These are phyloP conservation scores for Dioscorea alata DNA, from an alignment of 106 monocot genomes.

Conservation along the genomic window DNA sequence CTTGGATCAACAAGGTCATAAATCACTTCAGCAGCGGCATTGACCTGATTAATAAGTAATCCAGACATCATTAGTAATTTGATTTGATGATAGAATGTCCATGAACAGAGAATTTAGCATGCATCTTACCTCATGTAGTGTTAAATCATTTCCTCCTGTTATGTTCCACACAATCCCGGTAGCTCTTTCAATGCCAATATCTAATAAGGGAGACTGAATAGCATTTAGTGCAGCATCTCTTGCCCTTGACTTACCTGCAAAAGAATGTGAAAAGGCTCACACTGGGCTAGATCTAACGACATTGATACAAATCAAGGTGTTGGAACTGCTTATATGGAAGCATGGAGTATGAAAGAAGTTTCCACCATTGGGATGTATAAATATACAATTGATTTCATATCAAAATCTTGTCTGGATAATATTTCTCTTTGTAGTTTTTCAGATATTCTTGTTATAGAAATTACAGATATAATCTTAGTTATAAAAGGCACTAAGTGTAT, in stretches of 20 bases:
- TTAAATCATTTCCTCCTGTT: constrained; percentile 79
- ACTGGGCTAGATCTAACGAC: no score
- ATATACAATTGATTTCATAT: no score
- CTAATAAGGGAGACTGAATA: constrained; percentile 81
- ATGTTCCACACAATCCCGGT: constrained; percentile 96
- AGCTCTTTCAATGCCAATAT: constrained; percentile 84
- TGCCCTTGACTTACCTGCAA: constrained; percentile 79
- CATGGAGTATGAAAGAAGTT: no score
- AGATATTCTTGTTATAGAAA: no score
- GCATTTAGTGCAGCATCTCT: constrained; percentile 88
- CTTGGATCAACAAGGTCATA: constrained; percentile 80
- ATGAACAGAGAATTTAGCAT: not conserved
- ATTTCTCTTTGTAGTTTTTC: no score
- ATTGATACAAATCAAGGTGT: not conserved
- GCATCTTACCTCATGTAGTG: constrained; percentile 62
- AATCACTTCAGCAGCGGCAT: constrained; percentile 71
- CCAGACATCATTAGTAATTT: not conserved
- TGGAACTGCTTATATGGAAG: no score
- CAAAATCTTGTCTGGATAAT: no score
- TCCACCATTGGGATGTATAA: no score
- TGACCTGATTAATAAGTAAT: constrained; percentile 22
- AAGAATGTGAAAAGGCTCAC: constrained; percentile 1
- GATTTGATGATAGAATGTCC: not conserved
- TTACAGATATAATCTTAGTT: no score
- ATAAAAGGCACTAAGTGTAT: no score